A percentile compares a stretch with the other conserved stretches of the same genome.
phyloP scores from a whole-genome alignment of 169 alveolate species.

The Babesia bovis region DNA sequence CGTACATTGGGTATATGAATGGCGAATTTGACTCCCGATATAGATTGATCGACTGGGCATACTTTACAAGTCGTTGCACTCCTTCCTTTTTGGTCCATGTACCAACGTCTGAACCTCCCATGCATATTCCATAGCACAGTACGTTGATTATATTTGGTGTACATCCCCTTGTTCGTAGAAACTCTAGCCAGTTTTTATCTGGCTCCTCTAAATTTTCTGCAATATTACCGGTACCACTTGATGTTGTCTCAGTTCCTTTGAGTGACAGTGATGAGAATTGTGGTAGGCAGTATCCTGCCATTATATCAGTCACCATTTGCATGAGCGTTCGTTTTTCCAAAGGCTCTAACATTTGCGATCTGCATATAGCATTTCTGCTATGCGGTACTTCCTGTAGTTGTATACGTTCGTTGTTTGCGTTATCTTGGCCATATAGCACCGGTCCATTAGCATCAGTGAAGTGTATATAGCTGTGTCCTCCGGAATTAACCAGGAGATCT shows the following conservation, averaged over 20 bases:
- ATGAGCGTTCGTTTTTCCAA: constrained; percentile 46
- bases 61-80: constrained; percentile 19
- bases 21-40: constrained; percentile 25
- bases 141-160: constrained; percentile 37
- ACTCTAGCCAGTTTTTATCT: constrained; percentile 40
- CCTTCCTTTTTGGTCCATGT: constrained; percentile 34
- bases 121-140: constrained; percentile 30
- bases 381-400: constrained; percentile 8
- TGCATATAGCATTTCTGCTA: constrained; percentile 33
- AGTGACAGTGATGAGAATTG: constrained; percentile 25
- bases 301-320: constrained; percentile 4
- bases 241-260: not conserved
- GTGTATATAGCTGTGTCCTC: constrained; percentile 43
- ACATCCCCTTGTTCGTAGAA: constrained; percentile 20
- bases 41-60: constrained; percentile 33
- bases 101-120: constrained; percentile 18
- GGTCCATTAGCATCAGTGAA: constrained; percentile 46
- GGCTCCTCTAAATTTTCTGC: constrained; percentile 1
- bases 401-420: not conserved
- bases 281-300: not conserved
- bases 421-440: constrained; percentile 18
- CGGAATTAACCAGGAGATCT: constrained; percentile 32
- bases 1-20: constrained; percentile 49
- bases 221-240: not conserved
- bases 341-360: constrained; percentile 26